Conservation (phyloP, 345 rosid genomes). For the Erucastrum elatum region DNA sequence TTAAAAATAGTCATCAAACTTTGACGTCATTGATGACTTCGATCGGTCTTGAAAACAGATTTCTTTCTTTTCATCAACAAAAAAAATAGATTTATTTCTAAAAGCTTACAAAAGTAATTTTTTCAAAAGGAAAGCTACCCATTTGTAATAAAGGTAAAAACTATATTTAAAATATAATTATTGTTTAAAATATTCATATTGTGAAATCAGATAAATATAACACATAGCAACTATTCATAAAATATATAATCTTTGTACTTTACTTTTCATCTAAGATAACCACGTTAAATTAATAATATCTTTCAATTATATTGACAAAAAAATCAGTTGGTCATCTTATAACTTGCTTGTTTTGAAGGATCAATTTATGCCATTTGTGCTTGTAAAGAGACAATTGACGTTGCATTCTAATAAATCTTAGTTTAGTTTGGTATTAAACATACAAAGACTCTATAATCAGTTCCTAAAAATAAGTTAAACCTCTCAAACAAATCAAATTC, state of each 20-base stretch:
- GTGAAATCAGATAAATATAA: too few relatives aligned
- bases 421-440: background rate
- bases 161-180: too few relatives aligned
- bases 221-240: too few relatives aligned
- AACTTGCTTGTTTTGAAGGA: background rate
- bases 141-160: too few relatives aligned
- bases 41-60: background rate
- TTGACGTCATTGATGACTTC: background rate
- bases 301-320: too few relatives aligned
- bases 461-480: conserved; percentile 30
- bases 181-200: too few relatives aligned
- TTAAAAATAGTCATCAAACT: background rate
- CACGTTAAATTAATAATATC: too few relatives aligned
- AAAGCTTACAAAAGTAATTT: background rate
- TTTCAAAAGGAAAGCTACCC: too few relatives aligned
- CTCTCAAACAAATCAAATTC: conserved; percentile 7
- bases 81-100: background rate
- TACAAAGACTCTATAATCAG: background rate
- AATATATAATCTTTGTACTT: too few relatives aligned
- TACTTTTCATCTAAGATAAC: too few relatives aligned
- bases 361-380: background rate
- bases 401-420: background rate
- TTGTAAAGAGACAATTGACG: background rate
- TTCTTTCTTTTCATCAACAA: background rate
- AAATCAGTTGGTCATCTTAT: background rate